Conservation (phyloP, 768 basidiomycete genomes). For the Grammothele lineata region DNA sequence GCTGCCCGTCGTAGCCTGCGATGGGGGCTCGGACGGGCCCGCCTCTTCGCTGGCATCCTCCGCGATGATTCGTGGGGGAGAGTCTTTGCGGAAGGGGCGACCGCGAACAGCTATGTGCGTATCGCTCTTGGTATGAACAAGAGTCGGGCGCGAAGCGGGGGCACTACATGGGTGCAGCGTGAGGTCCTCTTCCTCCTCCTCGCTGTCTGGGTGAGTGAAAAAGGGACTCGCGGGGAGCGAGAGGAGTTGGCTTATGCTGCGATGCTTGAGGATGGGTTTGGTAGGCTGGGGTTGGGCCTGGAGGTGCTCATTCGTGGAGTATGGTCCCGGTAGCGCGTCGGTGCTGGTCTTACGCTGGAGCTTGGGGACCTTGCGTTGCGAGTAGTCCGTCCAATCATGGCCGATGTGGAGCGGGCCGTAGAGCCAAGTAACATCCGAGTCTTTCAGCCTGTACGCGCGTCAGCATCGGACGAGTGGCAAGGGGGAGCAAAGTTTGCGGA, state of each 20-base stretch:
- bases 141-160: constrained; percentile 44
- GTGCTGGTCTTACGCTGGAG: constrained; percentile 30
- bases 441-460: constrained; percentile 77
- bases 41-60: constrained; percentile 16
- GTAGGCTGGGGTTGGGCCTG: constrained; percentile 19
- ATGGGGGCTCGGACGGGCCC: neutral
- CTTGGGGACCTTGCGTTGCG: constrained; percentile 41
- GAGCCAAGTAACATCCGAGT: constrained; percentile 98
- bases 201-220: constrained; percentile 6
- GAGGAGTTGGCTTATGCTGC: constrained; percentile 88
- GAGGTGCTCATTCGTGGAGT: constrained; percentile 11
- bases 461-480: constrained; percentile 3
- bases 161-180: neutral
- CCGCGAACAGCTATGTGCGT: constrained; percentile 57
- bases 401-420: constrained; percentile 96
- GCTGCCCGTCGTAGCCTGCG: constrained; percentile 17
- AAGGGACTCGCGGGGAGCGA: constrained; percentile 24
- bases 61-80: constrained; percentile 61
- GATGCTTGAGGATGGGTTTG: constrained; percentile 96
- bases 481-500: neutral
- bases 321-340: constrained; percentile 34
- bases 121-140: constrained; percentile 86
- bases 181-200: neutral
- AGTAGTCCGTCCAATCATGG: constrained; percentile 74
- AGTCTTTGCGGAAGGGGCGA: constrained; percentile 54